Base-by-base conservation (phyloP, 345 rosid species). In the Rhodamnia argentea region DNA sequence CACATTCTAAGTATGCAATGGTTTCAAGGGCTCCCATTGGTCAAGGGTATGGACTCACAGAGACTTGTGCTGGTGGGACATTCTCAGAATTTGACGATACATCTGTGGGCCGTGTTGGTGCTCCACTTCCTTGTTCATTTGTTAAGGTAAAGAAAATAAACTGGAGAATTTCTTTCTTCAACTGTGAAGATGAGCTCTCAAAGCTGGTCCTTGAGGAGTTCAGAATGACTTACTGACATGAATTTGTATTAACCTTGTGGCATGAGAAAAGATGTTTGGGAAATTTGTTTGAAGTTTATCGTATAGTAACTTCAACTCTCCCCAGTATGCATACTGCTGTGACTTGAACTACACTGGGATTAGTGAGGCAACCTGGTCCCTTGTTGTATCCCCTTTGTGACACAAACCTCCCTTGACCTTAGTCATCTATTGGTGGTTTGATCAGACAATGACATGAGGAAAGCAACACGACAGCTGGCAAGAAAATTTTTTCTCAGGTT, bases 21-120 rank as follows among this genome's bases (percentile, higher is more conserved):
- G 78, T 89, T 82, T 85, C 47, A 94, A 98, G 99, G 90, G 97
- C 98, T 91, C 99, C 99, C 70, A 98, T 98, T 50, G 96, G 98
- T 37, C 99, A 98, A 91, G 99, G 99, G n/a, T 98, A 95, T 91
- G 99, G 98, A 83, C 97, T 98, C 83, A 98, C 99, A 27, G 99
- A 98, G 92, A 96, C 98, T 57, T 95, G 98, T 90, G 99, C 99
- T 87, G 99, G 99, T 59, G 99, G 98, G 89, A 92, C 99, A 82
- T 98, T 98, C 91, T 95, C 99, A 26, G 99, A 96, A 93, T 92
- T 96, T 87, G 99, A 96, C 88, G 99, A 98, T 92, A 83, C 94
- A 86, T 94, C 99, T 8, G 97, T 96, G 90, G 99, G 99, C 74
- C 97, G 99, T 88, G 99, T 94, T 81, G 99, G 99, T 82, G 93